Conservation (phyloP, 495 filamentous ascomycete genomes). For the Sphaerosporella brunnea region DNA sequence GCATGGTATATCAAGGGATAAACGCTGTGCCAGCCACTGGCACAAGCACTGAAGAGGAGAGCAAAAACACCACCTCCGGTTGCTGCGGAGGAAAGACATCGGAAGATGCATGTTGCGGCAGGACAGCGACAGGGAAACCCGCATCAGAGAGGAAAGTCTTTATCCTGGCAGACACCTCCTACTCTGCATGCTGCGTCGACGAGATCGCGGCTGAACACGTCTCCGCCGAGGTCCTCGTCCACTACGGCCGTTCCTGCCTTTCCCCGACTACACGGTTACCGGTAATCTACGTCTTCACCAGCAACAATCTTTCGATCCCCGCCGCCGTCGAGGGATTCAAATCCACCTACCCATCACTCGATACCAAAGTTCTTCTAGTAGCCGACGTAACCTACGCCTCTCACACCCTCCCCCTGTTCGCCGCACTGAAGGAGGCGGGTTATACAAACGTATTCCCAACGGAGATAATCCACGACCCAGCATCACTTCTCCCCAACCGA, state of each 20-base stretch:
- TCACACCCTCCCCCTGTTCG: slow-evolving; percentile 41
- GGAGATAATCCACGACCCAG: slow-evolving; percentile 57
- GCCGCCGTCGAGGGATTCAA: slow-evolving; percentile 45
- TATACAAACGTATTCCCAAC: slow-evolving; percentile 56
- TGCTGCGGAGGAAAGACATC: too few relatives aligned
- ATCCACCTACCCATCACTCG: slow-evolving; percentile 43
- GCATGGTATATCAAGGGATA: slow-evolving; percentile 45
- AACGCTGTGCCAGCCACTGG: too few relatives aligned
- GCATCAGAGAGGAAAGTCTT: slow-evolving; percentile 38
- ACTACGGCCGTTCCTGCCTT: slow-evolving; percentile 85
- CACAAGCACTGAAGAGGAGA: neutral
- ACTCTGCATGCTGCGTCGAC: slow-evolving; percentile 92
- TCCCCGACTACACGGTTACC: slow-evolving; percentile 78
- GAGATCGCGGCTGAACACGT: slow-evolving; percentile 94
- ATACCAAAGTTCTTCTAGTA: slow-evolving; percentile 56
- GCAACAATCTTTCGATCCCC: slow-evolving; percentile 42
- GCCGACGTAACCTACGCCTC: slow-evolving; percentile 74
- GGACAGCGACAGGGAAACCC: slow-evolving; percentile 11
- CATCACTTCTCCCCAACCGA: slow-evolving; percentile 72
- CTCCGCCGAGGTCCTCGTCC: slow-evolving; percentile 76
- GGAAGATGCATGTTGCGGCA: neutral
- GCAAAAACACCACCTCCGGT: too few relatives aligned
- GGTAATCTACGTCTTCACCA: slow-evolving; percentile 83
- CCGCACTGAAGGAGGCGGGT: slow-evolving; percentile 37
- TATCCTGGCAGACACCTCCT: slow-evolving; percentile 90